phyloP scores from a whole-genome alignment of 2,329 filamentous ascomycete species.

The Fusarium sp. region DNA sequence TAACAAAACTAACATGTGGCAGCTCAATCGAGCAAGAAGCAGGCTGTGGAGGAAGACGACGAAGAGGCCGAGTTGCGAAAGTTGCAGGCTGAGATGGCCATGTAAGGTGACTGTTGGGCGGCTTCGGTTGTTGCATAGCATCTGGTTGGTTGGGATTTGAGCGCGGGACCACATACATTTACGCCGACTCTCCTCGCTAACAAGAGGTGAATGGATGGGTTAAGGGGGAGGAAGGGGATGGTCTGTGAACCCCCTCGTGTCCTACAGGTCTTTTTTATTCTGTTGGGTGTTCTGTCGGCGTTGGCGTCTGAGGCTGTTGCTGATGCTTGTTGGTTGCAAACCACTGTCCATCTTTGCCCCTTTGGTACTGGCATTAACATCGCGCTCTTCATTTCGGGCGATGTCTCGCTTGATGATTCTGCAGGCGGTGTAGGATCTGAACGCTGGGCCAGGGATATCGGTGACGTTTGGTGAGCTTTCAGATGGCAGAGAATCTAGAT shows the following conservation, averaged over 20 bases:
- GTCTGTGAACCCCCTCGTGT: conserved; percentile 27
- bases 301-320: conserved; percentile 48
- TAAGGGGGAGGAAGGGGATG: conserved; percentile 29
- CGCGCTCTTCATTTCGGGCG: conserved; percentile 1
- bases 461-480: conserved; percentile 22
- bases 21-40: conserved; percentile 51
- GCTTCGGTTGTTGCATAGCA: conserved; percentile 42
- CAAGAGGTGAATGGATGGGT: conserved; percentile 8
- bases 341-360: conserved; percentile 31
- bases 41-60: conserved; percentile 82
- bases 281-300: conserved; percentile 47
- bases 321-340: conserved; percentile 39
- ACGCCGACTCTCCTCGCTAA: conserved; percentile 12
- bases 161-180: conserved; percentile 17
- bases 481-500: conserved; percentile 43
- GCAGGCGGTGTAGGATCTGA: neutral
- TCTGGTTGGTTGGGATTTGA: conserved; percentile 34
- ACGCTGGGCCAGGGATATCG: neutral
- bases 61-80: conserved; percentile 95
- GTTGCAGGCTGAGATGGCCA: conserved; percentile 96
- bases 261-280: conserved; percentile 38
- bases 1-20: conserved; percentile 25
- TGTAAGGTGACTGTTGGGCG: conserved; percentile 64
- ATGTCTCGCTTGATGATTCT: conserved; percentile 1
- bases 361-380: conserved; percentile 22